Evolutionary conservation across 345 rosid genomes (phyloP), one percentile per base, ranked within the genome.

Genomic region (Litchi chinensis): DNA sequence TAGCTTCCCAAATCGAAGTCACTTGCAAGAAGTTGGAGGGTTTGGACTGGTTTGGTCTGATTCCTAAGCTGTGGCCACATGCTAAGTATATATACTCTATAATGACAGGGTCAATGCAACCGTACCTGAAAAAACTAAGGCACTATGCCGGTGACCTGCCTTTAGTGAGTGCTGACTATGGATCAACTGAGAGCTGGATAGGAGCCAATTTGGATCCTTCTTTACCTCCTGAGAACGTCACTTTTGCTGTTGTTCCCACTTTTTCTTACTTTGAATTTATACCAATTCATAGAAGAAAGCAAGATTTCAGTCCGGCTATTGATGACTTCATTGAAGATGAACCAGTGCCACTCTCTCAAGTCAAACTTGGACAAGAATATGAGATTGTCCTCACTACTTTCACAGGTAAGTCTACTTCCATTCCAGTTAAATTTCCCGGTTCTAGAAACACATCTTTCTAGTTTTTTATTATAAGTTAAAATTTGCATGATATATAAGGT

Each of bases 171-270:
- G 99, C 92, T 39, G 99, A 95, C 71, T 95, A 95, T 57, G 99
- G 99, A 6, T 90, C 99, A 3, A 93, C 97, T 0, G 99, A 95
- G 89, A 89, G 99, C 71, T 95, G 99, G 98, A 95, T 95, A 6
- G 99, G 99, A 41, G 98, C 88, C 65, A 95, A 95, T 75, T 84
- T 93, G 78, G 97, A 91, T 83, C 97, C 98, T 24, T 79, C 65
- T 72, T 82, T 85, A 79, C 89, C 90, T 0, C 94, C 98, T 10
- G 97, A 93, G 77, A 79, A 85, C 10, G 99, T 91, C 43, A 88
- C 91, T 80, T 95, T 92, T 79, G 92, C 97, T 0, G 96, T 91
- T 10, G 73, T 95, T 44, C 99, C 99, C 10, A 90, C 98, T 24
- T 95, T 91, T 78, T 85, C 95, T 54, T 95, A 95, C 87, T 95